Base-by-base conservation (phyloP, 768 basidiomycete genomes). In the Dendrothele bispora region DNA sequence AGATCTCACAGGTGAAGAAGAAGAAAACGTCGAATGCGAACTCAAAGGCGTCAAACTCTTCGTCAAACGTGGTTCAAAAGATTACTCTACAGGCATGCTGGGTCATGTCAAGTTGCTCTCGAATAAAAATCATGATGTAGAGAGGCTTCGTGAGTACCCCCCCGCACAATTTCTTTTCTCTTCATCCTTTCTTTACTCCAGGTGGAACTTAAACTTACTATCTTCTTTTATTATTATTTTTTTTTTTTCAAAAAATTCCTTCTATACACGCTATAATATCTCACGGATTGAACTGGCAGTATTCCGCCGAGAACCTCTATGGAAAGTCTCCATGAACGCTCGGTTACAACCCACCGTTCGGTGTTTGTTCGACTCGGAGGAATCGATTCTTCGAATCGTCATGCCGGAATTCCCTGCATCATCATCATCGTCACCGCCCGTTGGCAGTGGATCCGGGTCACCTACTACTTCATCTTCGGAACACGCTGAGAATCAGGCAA, bases 281-380 rank as follows among this genome's bases (percentile, higher is more conserved):
- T n/a, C n/a, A n/a, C n/a, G n/a, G n/a, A n/a, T n/a, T n/a, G n/a
- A n/a, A n/a, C n/a, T n/a, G n/a, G n/a, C n/a, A 85, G 85, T 86
- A 12, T 86, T 88, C 65, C 79, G 84, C 6, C 80, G 85, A 5
- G 85, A 86, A 52, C 85, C 83, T 0, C 62, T 87, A 24, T 80
- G 81, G 72, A 80, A 86, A 56, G 80, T 86, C 1, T 79, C 84
- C 1, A 81, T 86, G 81, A 86, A 84, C 57, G 67, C 83, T 35
- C 75, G 77, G 20, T 58, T 88, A 42, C 69, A 69, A 36, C 68
- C 80, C 7, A 63, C 78, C 7, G 71, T 86, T 35, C 76, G 82
- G 35, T 84, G 81, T 52, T 71, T 77, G 18, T 84, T 74, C 58
- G 79, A 84, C 49, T 64, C 68, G 17, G 72, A 74, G 29, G 83